Base-by-base conservation (phyloP, 257 asterid species). In the Striga asiatica region DNA sequence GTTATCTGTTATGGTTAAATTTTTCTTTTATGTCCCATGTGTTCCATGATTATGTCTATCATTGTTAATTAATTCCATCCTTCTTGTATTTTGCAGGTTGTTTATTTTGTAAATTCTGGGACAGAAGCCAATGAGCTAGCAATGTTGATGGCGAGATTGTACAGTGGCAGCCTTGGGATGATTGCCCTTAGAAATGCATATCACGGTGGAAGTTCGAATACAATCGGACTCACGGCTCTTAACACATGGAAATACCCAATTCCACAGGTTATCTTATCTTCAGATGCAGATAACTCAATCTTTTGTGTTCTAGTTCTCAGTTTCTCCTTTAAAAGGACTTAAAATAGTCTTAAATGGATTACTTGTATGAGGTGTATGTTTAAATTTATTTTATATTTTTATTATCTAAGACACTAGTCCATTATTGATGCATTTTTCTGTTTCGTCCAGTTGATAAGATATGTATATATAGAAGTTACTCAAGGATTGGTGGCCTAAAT, bases 61-160 rank as follows among this genome's bases (percentile, higher is more conserved):
- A 32, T 24, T 32, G 20, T 35, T 24, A 32, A 32, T 32, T 17
- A 28, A 39, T 17, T 18, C 17, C 20, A 25, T 50, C 68, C 56
- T 23, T 73, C 64, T 55, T 62, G 66, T 55, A 56, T 47, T 38
- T 11, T 68, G 71, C 81, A 86, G 96, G 95, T 89, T 57, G 95
- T 89, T 50, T 89, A 89, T 68, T 86, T 86, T 66, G 96, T 89
- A 22, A 89, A 89, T 75, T 89, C 98, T 34, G 96, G 96, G 69
- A 83, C 96, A 5, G 98, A 89, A 78, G 96, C 98, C 51, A 89
- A 86, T 62, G 98, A 89, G 71, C 76, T 89, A 55, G 98, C 98
- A 47, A 78, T 76, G 92, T 20, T 89, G 73, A 87, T 91, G 95
- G 98, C 98, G n/a, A 71, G 96, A 17, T 38, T 91, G 58, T 87